Evolutionary conservation across 164 flowering plant genomes (phyloP).

Genomic region (Vitis rupestris): DNA sequence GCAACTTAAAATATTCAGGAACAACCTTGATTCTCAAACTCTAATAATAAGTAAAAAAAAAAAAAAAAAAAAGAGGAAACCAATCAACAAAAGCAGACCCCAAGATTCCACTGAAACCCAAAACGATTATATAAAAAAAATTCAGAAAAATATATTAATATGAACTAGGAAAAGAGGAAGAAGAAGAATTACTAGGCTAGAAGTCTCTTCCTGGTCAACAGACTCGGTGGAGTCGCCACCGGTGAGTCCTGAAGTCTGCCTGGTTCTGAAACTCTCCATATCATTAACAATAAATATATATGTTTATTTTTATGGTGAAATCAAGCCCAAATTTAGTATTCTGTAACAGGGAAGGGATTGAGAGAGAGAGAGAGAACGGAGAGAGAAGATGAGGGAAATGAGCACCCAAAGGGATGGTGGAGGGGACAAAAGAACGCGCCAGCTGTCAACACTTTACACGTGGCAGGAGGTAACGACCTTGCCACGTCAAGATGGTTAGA

Average conservation of each 20-base stretch:
- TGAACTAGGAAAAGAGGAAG: background rate
- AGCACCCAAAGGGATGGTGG: slow-evolving; percentile 5
- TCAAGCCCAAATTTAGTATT: too few species aligned
- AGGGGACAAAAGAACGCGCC: slow-evolving; percentile 21
- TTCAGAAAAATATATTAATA: too few species aligned
- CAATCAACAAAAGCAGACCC: background rate
- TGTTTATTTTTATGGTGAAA: too few species aligned
- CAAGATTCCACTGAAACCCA: too few species aligned
- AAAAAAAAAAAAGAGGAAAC: background rate
- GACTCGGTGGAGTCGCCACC: slow-evolving; percentile 12
- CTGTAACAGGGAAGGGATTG: background rate
- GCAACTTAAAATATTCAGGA: too few species aligned
- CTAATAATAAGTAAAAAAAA: background rate
- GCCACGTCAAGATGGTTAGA: slow-evolving; percentile 25
- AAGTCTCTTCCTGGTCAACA: slow-evolving; percentile 4
- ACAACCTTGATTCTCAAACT: too few species aligned
- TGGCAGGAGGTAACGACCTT: slow-evolving; percentile 9
- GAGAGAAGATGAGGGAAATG: background rate
- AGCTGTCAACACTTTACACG: slow-evolving; percentile 43
- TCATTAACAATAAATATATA: too few species aligned
- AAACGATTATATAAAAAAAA: background rate
- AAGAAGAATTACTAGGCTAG: slow-evolving; percentile 7
- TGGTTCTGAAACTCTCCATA: slow-evolving; percentile 14
- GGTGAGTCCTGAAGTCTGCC: slow-evolving; percentile 7
- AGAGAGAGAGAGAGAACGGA: background rate